Evolutionary conservation across 2,329 filamentous ascomycete species (phyloP).

Genomic region (Purpureocillium takamizusanense): DNA sequence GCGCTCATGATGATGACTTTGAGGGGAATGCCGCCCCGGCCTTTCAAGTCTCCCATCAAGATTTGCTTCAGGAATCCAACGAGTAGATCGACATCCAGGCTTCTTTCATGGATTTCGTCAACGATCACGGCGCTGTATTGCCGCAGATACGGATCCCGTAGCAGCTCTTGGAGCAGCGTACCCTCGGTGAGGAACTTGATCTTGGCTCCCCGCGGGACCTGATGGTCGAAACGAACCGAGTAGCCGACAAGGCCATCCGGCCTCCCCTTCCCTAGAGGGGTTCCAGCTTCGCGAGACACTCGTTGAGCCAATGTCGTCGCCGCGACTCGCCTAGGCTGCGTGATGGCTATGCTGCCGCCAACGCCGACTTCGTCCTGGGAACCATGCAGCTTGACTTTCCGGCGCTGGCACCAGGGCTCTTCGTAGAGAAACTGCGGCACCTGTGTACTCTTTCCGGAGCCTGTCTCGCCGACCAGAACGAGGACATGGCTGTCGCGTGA

Average conservation of each 20-base stretch:
- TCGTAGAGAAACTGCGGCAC: constrained; percentile 79
- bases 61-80: constrained; percentile 82
- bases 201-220: constrained; percentile 68
- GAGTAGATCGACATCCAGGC: constrained; percentile 86
- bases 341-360: constrained; percentile 82
- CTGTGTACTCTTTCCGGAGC: constrained; percentile 94
- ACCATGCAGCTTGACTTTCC: constrained; percentile 39
- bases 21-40: constrained; percentile 62
- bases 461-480: constrained; percentile 85
- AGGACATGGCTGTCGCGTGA: constrained; percentile 57
- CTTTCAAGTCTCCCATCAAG: constrained; percentile 50
- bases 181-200: constrained; percentile 96
- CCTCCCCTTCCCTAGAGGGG: constrained; percentile 34
- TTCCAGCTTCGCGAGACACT: constrained; percentile 68
- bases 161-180: constrained; percentile 88
- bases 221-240: constrained; percentile 88
- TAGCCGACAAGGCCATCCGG: constrained; percentile 64
- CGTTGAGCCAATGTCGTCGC: constrained; percentile 84
- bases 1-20: constrained; percentile 97
- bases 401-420: constrained; percentile 69
- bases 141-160: constrained; percentile 71
- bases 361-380: constrained; percentile 38
- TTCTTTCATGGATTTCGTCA: constrained; percentile 94
- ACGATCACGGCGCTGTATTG: constrained; percentile 88
- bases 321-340: constrained; percentile 86